phyloP scores from a whole-genome alignment of 179 eudicot genomes.

The Dionaea muscipula region DNA sequence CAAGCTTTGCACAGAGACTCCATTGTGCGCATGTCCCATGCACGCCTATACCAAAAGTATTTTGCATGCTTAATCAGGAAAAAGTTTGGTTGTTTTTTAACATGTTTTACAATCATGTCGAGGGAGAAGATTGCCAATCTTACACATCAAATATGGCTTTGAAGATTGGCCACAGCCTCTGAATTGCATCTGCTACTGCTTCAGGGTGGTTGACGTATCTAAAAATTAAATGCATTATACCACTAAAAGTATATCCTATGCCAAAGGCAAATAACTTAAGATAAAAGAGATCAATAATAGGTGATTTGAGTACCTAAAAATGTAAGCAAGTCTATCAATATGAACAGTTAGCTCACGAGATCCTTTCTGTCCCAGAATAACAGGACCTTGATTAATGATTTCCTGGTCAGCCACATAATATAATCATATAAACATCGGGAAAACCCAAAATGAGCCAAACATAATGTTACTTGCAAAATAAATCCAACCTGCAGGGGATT shows the following conservation, averaged over 20 bases:
- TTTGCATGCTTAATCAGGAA: conserved; percentile 6
- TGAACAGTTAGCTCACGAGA: conserved; percentile 94
- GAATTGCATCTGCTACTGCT: conserved; percentile 97
- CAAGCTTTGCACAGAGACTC: conserved; percentile 98
- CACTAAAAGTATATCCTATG: no score
- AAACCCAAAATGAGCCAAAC: not conserved
- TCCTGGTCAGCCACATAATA: conserved; percentile 39
- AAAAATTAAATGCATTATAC: conserved; percentile 3
- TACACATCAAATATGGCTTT: conserved; percentile 90
- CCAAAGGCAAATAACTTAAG: no score
- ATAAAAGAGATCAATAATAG: not conserved
- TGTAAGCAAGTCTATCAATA: conserved; percentile 92
- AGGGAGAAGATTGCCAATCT: not conserved
- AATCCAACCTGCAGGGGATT: conserved; percentile 70
- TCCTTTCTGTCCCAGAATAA: conserved; percentile 55
- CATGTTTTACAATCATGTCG: not conserved
- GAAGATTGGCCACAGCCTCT: conserved; percentile 89
- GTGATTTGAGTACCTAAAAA: conserved; percentile 52
- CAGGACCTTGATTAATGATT: conserved; percentile 80
- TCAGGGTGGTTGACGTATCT: conserved; percentile 92
- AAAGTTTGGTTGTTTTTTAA: not conserved
- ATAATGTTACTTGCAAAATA: not conserved
- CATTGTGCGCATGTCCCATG: conserved; percentile 99
- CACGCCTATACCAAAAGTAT: conserved; percentile 54
- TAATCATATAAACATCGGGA: not conserved